A percentile compares a stretch with the other conserved stretches of the same genome.
Conservation (phyloP, 78 protist genomes). For the Thecamonas trahens region DNA sequence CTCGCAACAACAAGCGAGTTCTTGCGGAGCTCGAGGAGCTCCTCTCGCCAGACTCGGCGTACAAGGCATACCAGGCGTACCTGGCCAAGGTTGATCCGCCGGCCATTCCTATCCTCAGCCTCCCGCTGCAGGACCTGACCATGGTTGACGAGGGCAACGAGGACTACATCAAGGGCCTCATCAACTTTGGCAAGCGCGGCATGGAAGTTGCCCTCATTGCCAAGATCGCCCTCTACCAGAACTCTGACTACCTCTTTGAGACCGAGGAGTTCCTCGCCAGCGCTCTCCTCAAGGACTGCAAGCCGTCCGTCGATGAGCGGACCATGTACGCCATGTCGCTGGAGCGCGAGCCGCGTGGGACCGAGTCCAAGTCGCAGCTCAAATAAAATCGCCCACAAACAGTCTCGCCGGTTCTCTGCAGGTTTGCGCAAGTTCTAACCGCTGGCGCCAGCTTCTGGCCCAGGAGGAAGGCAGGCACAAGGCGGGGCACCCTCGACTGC, state of each 20-base stretch:
- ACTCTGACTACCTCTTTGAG: conserved; percentile 36
- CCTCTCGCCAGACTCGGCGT: neutral
- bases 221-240: conserved; percentile 40
- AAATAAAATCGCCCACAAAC: too few species aligned
- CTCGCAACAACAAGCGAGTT: conserved; percentile 18
- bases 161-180: conserved; percentile 32
- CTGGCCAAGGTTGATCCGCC: neutral
- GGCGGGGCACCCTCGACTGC: too few species aligned
- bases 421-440: too few species aligned
- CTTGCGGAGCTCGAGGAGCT: conserved; percentile 24
- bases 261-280: too few species aligned
- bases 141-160: conserved; percentile 65
- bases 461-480: too few species aligned
- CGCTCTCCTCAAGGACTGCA: too few species aligned
- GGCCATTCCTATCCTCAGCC: conserved; percentile 12
- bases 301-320: too few species aligned
- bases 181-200: conserved; percentile 50
- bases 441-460: too few species aligned
- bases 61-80: neutral
- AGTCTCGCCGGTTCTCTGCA: too few species aligned
- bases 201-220: conserved; percentile 30
- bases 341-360: too few species aligned
- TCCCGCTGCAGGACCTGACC: conserved; percentile 47
- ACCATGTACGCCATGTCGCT: too few species aligned
- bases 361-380: too few species aligned